Evolutionary conservation across 2,329 filamentous ascomycete genomes (phyloP).

Genomic region (Cryphonectria parasitica): DNA sequence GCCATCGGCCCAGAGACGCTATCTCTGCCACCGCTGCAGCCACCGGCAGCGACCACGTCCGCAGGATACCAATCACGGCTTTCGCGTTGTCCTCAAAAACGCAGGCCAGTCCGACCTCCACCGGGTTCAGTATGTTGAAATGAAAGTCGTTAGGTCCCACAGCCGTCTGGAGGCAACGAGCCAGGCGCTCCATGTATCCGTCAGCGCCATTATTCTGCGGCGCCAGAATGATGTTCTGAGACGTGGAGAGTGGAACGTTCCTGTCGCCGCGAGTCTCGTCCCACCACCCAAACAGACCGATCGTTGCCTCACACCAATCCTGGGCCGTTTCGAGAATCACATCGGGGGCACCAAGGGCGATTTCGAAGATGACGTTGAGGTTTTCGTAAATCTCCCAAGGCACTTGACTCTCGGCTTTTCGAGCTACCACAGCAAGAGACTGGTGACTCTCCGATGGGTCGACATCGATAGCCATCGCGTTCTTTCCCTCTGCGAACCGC

Average conservation of each 20-base stretch:
- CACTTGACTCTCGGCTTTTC: conserved; percentile 83
- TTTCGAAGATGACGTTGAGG: conserved; percentile 77
- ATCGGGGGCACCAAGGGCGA: conserved; percentile 74
- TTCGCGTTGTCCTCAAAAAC: conserved; percentile 83
- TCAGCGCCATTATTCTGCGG: conserved; percentile 56
- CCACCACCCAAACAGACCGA: conserved; percentile 90
- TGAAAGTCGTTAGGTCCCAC: conserved; percentile 69
- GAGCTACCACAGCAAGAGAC: conserved; percentile 66
- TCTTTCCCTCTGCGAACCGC: conserved; percentile 75
- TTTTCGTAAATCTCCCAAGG: conserved; percentile 91
- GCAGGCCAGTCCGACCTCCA: conserved; percentile 82
- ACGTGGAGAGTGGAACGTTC: conserved; percentile 45
- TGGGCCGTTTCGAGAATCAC: conserved; percentile 78
- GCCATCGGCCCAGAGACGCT: conserved; percentile 81
- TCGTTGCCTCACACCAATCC: conserved; percentile 89
- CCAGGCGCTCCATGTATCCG: conserved; percentile 75
- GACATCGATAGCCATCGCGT: conserved; percentile 40
- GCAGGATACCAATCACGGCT: conserved; percentile 73
- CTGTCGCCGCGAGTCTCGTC: conserved; percentile 69
- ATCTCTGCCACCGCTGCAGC: conserved; percentile 81
- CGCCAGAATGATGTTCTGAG: conserved; percentile 42
- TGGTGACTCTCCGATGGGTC: conserved; percentile 41
- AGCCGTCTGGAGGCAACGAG: conserved; percentile 70
- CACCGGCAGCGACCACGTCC: conserved; percentile 79
- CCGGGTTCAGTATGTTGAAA: conserved; percentile 73